Percentiles rank a stretch among this genome's conserved stretches.
Conservation (phyloP, 2,329 filamentous ascomycete species). For the Ophiostoma fasciatum region DNA sequence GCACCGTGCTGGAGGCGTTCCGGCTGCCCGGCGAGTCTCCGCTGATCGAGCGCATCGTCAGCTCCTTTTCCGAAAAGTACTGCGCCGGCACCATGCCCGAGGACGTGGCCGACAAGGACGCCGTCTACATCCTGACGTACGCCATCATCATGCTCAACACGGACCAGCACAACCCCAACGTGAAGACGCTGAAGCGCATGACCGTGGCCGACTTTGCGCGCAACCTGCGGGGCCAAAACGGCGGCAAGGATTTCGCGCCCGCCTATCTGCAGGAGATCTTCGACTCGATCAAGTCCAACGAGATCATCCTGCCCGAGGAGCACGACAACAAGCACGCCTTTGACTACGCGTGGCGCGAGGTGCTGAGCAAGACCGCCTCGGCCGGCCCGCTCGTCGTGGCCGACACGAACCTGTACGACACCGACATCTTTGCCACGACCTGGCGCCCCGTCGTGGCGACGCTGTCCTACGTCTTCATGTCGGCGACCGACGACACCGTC, state of each 20-base stretch:
- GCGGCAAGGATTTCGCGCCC: slow-evolving; percentile 65
- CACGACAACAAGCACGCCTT: slow-evolving; percentile 95
- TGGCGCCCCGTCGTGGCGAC: slow-evolving; percentile 94
- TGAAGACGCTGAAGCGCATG: slow-evolving; percentile 72
- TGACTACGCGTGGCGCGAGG: slow-evolving; percentile 93
- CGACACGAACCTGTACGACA: slow-evolving; percentile 88
- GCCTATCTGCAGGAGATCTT: slow-evolving; percentile 80
- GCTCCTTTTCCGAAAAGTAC: slow-evolving; percentile 75
- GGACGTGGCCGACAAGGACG: slow-evolving; percentile 70
- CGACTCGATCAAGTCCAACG: slow-evolving; percentile 78
- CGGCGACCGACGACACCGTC: slow-evolving; percentile 88
- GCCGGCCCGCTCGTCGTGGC: slow-evolving; percentile 62
- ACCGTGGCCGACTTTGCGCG: slow-evolving; percentile 64
- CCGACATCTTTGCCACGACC: slow-evolving; percentile 92
- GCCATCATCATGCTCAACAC: slow-evolving; percentile 97
- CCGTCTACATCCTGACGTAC: slow-evolving; percentile 81
- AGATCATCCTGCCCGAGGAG: slow-evolving; percentile 94
- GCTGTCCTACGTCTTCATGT: slow-evolving; percentile 96
- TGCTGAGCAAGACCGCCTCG: slow-evolving; percentile 69
- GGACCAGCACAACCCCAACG: slow-evolving; percentile 87
- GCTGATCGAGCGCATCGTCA: slow-evolving; percentile 85
- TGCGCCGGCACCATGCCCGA: slow-evolving; percentile 53
- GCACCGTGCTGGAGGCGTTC: slow-evolving; percentile 80
- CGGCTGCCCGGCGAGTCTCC: slow-evolving; percentile 85
- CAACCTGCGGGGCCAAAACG: slow-evolving; percentile 85